A percentile compares a stretch with the other conserved stretches of the same genome.
These are phyloP conservation scores for Suillus subaureus DNA, from an alignment of 768 basidiomycete genomes.

Conservation along the genomic window DNA sequence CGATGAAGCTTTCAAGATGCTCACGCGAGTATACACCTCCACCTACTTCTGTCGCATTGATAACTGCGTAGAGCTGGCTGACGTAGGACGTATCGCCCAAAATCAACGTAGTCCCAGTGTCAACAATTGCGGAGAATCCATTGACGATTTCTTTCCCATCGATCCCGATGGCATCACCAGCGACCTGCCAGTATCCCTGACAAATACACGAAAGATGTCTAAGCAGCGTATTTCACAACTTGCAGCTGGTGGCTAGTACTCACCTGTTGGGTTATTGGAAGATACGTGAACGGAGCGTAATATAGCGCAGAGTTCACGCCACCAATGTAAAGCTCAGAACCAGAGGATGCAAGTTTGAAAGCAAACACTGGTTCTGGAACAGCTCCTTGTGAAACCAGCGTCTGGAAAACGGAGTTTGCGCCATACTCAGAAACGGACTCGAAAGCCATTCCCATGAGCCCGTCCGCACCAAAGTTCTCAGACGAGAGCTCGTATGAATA, in stretches of 20 bases:
- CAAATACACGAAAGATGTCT: slow-evolving; percentile 4
- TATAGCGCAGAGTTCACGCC: slow-evolving; percentile 41
- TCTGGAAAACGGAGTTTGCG: slow-evolving; percentile 43
- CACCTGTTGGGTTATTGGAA: slow-evolving; percentile 34
- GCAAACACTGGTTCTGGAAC: slow-evolving; percentile 37
- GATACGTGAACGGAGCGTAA: slow-evolving; percentile 40
- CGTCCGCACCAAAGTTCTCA: slow-evolving; percentile 26
- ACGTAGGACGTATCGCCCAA: slow-evolving; percentile 44
- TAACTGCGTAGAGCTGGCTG: slow-evolving; percentile 28
- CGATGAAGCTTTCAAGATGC: background rate
- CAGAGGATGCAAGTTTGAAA: slow-evolving; percentile 40
- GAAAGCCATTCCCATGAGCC: slow-evolving; percentile 48
- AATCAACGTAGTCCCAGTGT: slow-evolving; percentile 51
- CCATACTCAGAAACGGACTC: slow-evolving; percentile 36
- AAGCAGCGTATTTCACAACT: background rate
- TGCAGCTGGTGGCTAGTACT: slow-evolving; percentile 8
- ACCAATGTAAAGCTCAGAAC: slow-evolving; percentile 44
- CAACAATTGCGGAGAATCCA: slow-evolving; percentile 37
- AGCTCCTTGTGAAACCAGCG: slow-evolving; percentile 40
- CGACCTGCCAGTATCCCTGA: slow-evolving; percentile 29
- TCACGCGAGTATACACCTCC: slow-evolving; percentile 40
- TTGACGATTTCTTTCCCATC: slow-evolving; percentile 22
- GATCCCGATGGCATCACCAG: slow-evolving; percentile 19
- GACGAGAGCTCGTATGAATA: slow-evolving; percentile 21
- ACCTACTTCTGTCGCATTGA: slow-evolving; percentile 33